Evolutionary conservation across 2,329 filamentous ascomycete genomes (phyloP), one percentile per base, ranked within the genome.

Genomic region (Lizonia empirigonia): DNA sequence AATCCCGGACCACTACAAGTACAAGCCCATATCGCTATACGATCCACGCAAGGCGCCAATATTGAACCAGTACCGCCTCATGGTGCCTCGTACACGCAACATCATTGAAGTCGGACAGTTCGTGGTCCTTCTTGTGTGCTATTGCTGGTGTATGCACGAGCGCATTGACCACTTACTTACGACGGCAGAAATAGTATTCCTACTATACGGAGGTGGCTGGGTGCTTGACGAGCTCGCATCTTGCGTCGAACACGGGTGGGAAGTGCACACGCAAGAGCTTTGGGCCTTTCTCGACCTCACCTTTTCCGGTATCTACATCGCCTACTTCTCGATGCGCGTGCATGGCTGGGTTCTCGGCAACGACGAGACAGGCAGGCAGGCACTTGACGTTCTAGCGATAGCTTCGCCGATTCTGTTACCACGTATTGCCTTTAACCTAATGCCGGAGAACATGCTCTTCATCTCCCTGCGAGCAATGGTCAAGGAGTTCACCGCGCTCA

Each of bases 271-370:
- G 0, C 89, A 95, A 69, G 93, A 94, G 62, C 76, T 95, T 3
- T 95, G 90, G 90, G 91, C 89, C 0, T 94, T 95, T 64, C 81
- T 95, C 13, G 90, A 94, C 68, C 85, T 93, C 37, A 85, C 84
- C 4, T 95, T 93, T 64, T 82, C 85, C n/a, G 63, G 80, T 33
- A 86, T 94, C 24, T 94, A 89, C 67, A 77, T 80, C 62, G 73
- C 80, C 13, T 94, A 93, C 69, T 76, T 91, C 6, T 70, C 82
- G 22, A 70, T 92, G 24, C 86, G 90, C 4, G 73, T 90, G 12
- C 82, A 87, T 62, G 86, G 86, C 24, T 82, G 84, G 71, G 75
- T 78, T 9, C 77, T 74, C 1, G 78, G 73, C 3, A 75, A 80
- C 7, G 60, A 77, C 3, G 77, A 74, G 3, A 74, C 77, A 3